phyloP scores from a whole-genome alignment of 345 rosid species.

The Salix dunnii region DNA sequence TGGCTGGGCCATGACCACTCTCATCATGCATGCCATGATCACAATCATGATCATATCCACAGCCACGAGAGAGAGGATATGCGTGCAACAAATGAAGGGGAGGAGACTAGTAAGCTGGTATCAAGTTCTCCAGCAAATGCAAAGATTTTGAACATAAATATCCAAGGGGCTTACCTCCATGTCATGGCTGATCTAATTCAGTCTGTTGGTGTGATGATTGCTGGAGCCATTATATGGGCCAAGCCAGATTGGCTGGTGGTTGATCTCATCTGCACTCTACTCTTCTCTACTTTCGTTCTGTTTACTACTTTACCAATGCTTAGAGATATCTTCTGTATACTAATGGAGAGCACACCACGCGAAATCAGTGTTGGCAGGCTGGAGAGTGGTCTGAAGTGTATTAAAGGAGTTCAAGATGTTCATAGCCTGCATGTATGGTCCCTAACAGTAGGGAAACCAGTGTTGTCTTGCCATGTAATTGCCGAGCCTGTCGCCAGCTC shows the following conservation, averaged over 20 bases:
- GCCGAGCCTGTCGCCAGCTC: conserved; percentile 50
- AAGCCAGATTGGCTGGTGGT: conserved; percentile 59
- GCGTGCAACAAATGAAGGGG: conserved; percentile 22
- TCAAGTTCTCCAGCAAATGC: conserved; percentile 23
- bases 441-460: conserved; percentile 59
- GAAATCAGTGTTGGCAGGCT: conserved; percentile 47
- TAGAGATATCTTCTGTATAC: conserved; percentile 43
- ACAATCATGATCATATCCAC: conserved; percentile 18
- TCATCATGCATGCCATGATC: conserved; percentile 33
- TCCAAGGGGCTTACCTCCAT: conserved; percentile 84
- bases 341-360: conserved; percentile 67
- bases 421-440: conserved; percentile 86
- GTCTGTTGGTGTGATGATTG: conserved; percentile 73
- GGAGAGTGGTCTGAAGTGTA: conserved; percentile 42
- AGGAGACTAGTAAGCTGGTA: conserved; percentile 30
- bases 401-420: conserved; percentile 50
- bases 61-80: conserved; percentile 25
- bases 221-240: conserved; percentile 65
- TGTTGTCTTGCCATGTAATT: conserved; percentile 63
- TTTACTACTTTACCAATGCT: conserved; percentile 61
- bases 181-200: conserved; percentile 72
- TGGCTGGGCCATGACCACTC: conserved; percentile 77
- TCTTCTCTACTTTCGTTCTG: conserved; percentile 57
- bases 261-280: conserved; percentile 66
- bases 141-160: conserved; percentile 55